phyloP scores from a whole-genome alignment of 1,284 basidiomycete species.

The Ustilago tritici region DNA sequence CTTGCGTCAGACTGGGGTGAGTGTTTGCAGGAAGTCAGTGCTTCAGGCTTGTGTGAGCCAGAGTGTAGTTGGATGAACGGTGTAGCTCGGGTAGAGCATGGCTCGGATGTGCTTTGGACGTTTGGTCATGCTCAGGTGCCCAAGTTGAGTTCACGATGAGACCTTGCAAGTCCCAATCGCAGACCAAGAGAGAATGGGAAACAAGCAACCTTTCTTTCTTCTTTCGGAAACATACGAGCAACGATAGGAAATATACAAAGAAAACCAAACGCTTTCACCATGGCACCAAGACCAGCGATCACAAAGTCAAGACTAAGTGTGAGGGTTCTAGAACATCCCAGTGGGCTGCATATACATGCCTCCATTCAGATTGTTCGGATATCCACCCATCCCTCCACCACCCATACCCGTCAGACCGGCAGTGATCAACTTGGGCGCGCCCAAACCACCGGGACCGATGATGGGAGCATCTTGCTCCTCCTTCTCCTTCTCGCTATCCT shows the following conservation, averaged over 20 bases:
- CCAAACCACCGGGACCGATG: slow-evolving; percentile 49
- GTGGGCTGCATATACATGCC: slow-evolving; percentile 52
- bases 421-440: slow-evolving; percentile 55
- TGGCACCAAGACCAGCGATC: neutral
- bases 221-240: neutral
- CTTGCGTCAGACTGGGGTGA: no score
- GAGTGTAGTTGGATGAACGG: no score
- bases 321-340: slow-evolving; percentile 28
- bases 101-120: no score
- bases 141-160: no score
- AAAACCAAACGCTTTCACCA: neutral
- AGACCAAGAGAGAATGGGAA: neutral
- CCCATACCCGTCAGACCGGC: slow-evolving; percentile 39
- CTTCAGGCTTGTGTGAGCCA: no score
- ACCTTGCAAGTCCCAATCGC: no score
- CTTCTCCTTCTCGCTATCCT: slow-evolving; percentile 87
- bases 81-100: no score
- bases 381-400: slow-evolving; percentile 6
- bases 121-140: no score
- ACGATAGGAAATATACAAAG: slow-evolving; percentile 3
- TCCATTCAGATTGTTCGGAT: slow-evolving; percentile 50
- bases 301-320: neutral
- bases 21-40: no score
- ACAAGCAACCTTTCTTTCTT: slow-evolving; percentile 1
- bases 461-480: slow-evolving; percentile 73